phyloP scores from a whole-genome alignment of 768 basidiomycete species.

The Lentinula raphanica region DNA sequence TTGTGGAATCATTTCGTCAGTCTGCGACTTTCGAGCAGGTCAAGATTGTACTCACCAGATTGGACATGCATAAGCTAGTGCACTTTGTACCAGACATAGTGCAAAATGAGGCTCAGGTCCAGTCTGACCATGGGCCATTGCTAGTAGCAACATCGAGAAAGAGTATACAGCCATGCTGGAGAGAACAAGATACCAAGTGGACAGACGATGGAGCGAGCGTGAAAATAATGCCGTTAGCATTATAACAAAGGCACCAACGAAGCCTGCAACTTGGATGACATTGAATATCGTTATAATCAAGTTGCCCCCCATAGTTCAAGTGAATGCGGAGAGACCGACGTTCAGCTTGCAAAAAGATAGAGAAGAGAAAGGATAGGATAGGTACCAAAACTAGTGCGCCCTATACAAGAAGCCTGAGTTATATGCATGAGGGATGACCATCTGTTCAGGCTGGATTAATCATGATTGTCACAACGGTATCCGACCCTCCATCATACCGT shows the following conservation, averaged over 20 bases:
- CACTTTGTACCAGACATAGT: neutral
- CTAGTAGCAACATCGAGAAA: neutral
- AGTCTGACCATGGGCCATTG: neutral
- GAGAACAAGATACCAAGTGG: conserved; percentile 1
- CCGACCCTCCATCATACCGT: too few species aligned
- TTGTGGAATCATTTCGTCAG: neutral
- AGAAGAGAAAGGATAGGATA: too few species aligned
- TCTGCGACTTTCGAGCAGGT: neutral
- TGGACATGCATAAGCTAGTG: neutral
- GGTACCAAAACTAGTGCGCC: too few species aligned
- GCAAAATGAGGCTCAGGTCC: neutral
- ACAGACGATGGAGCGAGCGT: neutral
- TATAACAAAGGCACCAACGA: neutral
- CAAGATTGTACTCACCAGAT: neutral
- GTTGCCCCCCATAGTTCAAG: neutral
- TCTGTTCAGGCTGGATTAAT: too few species aligned
- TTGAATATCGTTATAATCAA: neutral
- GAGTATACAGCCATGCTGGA: neutral
- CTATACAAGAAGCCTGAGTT: too few species aligned
- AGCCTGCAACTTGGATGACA: neutral
- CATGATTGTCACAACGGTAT: too few species aligned
- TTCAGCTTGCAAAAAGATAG: too few species aligned
- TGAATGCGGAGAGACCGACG: too few species aligned
- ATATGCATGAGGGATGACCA: too few species aligned
- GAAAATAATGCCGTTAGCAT: neutral